phyloP scores from a whole-genome alignment of 2,329 filamentous ascomycete species.

The Plectosphaerella cucumerina region DNA sequence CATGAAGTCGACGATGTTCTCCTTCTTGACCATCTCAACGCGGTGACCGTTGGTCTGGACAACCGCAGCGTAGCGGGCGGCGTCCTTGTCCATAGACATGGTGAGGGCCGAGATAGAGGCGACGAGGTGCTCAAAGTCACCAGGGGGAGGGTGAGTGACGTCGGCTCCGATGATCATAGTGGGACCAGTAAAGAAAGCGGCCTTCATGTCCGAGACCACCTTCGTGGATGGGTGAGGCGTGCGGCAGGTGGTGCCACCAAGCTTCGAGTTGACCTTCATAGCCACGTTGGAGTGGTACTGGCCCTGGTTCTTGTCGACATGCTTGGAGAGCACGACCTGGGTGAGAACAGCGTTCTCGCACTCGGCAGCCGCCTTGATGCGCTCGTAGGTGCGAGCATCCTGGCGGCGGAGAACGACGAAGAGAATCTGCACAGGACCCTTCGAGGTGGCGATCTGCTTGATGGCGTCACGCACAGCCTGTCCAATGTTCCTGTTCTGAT shows the following conservation, averaged over 20 bases:
- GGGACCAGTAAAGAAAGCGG: conserved; percentile 31
- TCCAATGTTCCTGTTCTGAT: conserved; percentile 35
- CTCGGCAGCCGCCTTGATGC: conserved; percentile 86
- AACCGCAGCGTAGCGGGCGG: conserved; percentile 71
- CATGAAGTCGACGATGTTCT: conserved; percentile 65
- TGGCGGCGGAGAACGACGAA: conserved; percentile 73
- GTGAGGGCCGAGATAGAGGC: conserved; percentile 86
- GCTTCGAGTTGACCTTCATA: conserved; percentile 96
- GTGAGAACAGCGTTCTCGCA: conserved; percentile 79
- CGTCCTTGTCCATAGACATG: conserved; percentile 68
- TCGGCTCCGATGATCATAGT: conserved; percentile 75
- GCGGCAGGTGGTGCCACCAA: conserved; percentile 73
- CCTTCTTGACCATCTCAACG: conserved; percentile 69
- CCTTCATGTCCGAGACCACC: conserved; percentile 19
- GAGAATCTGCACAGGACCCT: conserved; percentile 66
- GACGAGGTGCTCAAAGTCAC: conserved; percentile 38
- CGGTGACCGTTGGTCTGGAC: conserved; percentile 81
- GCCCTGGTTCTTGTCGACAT: conserved; percentile 64
- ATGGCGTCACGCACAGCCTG: conserved; percentile 53
- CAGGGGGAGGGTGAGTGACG: conserved; percentile 78
- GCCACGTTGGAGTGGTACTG: conserved; percentile 93
- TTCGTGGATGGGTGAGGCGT: conserved; percentile 19
- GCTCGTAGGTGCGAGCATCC: conserved; percentile 69
- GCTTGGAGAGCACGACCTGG: conserved; percentile 70
- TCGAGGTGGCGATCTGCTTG: conserved; percentile 47